Evolutionary conservation across 2,329 filamentous ascomycete species (phyloP).

Genomic region (Pestalotiopsis sp.): DNA sequence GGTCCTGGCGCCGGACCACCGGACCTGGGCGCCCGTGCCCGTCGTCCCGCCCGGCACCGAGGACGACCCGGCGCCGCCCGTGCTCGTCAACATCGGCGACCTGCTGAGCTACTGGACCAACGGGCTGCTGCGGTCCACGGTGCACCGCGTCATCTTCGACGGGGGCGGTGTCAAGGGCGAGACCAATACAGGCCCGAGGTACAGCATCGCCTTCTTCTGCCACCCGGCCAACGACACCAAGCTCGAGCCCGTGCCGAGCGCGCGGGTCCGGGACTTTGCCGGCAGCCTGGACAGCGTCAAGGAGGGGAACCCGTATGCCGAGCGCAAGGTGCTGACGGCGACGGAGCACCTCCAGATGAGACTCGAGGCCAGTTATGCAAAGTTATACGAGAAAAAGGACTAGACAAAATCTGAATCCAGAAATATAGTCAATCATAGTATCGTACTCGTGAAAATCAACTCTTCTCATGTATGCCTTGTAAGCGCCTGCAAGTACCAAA

Average conservation of each 20-base stretch:
- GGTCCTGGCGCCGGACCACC: slow-evolving; percentile 62
- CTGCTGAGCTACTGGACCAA: slow-evolving; percentile 86
- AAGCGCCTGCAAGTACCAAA: background rate
- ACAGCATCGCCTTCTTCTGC: slow-evolving; percentile 71
- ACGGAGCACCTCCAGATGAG: slow-evolving; percentile 66
- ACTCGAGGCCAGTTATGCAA: slow-evolving; percentile 60
- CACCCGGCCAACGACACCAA: slow-evolving; percentile 59
- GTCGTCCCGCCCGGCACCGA: slow-evolving; percentile 66
- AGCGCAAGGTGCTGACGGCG: slow-evolving; percentile 62
- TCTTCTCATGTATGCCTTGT: background rate
- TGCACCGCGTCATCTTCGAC: slow-evolving; percentile 83
- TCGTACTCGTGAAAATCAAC: background rate
- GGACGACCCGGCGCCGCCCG: slow-evolving; percentile 65
- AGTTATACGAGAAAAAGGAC: slow-evolving; percentile 49
- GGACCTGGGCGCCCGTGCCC: slow-evolving; percentile 64
- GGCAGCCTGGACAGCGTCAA: slow-evolving; percentile 20
- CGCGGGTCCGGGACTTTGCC: slow-evolving; percentile 48
- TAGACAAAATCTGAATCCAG: background rate
- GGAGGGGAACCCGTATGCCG: slow-evolving; percentile 48
- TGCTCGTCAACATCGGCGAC: slow-evolving; percentile 77
- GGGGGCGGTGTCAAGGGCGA: slow-evolving; percentile 43
- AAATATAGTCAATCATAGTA: background rate
- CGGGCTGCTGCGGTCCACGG: slow-evolving; percentile 81
- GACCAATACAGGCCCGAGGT: slow-evolving; percentile 53
- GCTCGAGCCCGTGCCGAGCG: slow-evolving; percentile 63